A percentile compares a stretch with the other conserved stretches of the same genome.
These are phyloP conservation scores for Erucastrum elatum DNA, from an alignment of 345 rosid genomes.

Conservation along the genomic window DNA sequence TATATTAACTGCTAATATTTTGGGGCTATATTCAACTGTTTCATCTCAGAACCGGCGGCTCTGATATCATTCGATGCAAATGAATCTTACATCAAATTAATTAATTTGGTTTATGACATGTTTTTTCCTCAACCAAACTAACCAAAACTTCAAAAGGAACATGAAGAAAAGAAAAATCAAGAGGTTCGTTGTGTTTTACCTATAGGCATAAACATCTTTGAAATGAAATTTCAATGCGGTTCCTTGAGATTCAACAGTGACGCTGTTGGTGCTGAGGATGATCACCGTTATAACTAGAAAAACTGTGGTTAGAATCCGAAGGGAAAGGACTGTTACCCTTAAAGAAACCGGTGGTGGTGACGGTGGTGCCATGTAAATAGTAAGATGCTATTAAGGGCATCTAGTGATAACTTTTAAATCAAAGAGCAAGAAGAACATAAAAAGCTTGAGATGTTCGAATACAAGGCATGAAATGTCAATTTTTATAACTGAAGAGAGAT, in stretches of 20 bases:
- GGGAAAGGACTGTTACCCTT: constrained; percentile 18
- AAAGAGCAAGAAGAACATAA: not conserved
- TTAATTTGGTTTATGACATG: not conserved
- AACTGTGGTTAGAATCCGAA: constrained; percentile 36
- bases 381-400: not conserved
- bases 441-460: not conserved
- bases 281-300: constrained; percentile 40
- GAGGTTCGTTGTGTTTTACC: constrained; percentile 24
- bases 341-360: constrained; percentile 24
- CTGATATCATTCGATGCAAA: not conserved
- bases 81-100: not conserved
- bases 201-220: constrained; percentile 42
- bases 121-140: not conserved
- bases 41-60: not conserved
- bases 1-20: not conserved
- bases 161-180: not conserved
- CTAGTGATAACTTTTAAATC: not conserved
- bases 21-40: not conserved
- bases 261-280: constrained; percentile 40
- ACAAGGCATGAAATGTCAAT: not conserved
- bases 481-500: not conserved
- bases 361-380: constrained; percentile 30
- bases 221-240: constrained; percentile 20
- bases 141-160: not conserved
- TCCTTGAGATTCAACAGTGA: constrained; percentile 17